Evolutionary conservation across 306 rosid species (phyloP), one percentile per base, ranked within the genome.

Genomic region (Geum urbanum): DNA sequence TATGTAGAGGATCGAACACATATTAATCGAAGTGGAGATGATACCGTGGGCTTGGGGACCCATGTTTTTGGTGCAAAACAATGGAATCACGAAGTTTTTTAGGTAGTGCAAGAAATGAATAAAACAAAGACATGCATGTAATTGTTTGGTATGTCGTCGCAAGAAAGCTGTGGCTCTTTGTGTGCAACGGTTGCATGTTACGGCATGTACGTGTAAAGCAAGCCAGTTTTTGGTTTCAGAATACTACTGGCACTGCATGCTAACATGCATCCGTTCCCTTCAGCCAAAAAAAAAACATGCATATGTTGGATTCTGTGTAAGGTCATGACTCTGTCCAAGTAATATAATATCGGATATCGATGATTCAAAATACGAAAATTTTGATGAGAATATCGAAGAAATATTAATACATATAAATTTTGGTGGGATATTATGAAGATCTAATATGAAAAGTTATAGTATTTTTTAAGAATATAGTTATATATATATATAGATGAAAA

Each of bases 41-140:
- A 83, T 72, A 81, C 91, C 45, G 47, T 58, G 91, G 88, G 91
- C 91, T 27, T 37, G 50, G 73, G 70, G 77, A 74, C 78, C 86
- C 81, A 79, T 32, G 85, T 84, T 80, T 87, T 82, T 35, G n/a
- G 46, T 40, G 49, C 32, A 84, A 84, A 81, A 84, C 88, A 58
- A 70, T 52, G 69, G 2, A 37, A 27, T 2, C 7, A 2, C 10
- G n/a, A 35, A 32, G 63, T 14, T 32, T 32, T 32, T 58, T 20
- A 58, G 44, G 63, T 58, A 7, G 43, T 13, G 18, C 43, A 35
- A 58, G 19, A 13, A 61, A 50, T 58, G 24, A 57, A 60, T 20
- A 1, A 47, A 58, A 5, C 68, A 10, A 37, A 13, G 20, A 22
- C 37, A 24, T 32, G 37, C 37, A 32, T 32, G 48, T 13, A 6